phyloP scores from a whole-genome alignment of 139 green algal genomes.

The Chlorella sp. region DNA sequence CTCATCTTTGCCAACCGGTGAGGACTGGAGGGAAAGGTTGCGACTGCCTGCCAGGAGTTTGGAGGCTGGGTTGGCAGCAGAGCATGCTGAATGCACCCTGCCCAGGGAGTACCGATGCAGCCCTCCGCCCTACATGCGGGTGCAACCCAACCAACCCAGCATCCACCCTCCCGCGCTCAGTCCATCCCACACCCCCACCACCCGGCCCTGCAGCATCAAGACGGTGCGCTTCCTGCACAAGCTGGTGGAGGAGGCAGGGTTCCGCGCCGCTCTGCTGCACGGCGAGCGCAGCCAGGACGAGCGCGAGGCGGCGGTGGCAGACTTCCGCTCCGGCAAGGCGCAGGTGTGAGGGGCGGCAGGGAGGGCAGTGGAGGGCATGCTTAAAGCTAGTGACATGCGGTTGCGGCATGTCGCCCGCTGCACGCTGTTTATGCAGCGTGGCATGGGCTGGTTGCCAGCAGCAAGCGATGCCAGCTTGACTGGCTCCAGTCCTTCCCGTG shows the following conservation, averaged over 20 bases:
- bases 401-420: too few species aligned
- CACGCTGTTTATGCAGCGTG: neutral
- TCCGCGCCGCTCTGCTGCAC: conserved; percentile 73
- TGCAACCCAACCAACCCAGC: too few species aligned
- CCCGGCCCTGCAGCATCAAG: conserved; percentile 64
- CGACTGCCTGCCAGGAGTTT: too few species aligned
- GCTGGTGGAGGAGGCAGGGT: conserved; percentile 37
- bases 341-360: conserved; percentile 56
- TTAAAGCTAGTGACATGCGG: too few species aligned
- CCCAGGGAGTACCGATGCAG: too few species aligned
- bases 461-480: too few species aligned
- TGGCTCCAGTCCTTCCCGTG: too few species aligned
- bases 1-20: conserved; percentile 88
- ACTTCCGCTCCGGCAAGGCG: conserved; percentile 75
- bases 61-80: too few species aligned
- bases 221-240: conserved; percentile 60
- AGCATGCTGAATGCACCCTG: too few species aligned
- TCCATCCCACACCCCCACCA: neutral
- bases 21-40: too few species aligned
- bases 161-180: neutral
- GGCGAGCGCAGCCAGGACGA: conserved; percentile 80
- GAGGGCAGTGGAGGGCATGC: too few species aligned
- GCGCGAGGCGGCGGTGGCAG: conserved; percentile 68
- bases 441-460: neutral
- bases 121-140: too few species aligned